Base-by-base conservation (phyloP, 176 grass and related monocot species). In the Typha latifolia region DNA sequence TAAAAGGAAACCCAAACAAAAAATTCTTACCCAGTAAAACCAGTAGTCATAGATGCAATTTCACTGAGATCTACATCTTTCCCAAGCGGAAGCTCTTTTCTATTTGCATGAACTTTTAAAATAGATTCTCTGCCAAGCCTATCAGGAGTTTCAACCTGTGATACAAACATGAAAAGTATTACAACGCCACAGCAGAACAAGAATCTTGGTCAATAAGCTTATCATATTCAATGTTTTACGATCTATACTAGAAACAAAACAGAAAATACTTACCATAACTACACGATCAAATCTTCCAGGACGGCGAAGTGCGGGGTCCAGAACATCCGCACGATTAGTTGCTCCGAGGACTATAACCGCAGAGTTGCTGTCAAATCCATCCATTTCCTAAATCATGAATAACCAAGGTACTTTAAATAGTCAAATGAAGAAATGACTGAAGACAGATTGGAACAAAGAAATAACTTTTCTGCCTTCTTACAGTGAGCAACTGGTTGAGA, bases 211-310 rank as follows among this genome's bases (percentile, higher is more conserved):
- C 51, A 59, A 59, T 59, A 59, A 21, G 5, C 0, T 21, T 19
- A 22, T 59, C 15, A 19, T n/a, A 55, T 59, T 59, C 53, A 59
- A 11, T 21, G 14, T 21, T 59, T 59, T 21, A 10, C 1, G 10
- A 43, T 43, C 37, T 8, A 19, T 21, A 7, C 53, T 59, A 59
- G 53, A 29, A 22, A 21, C 8, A 19, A 21, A 59, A 9, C 15
- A 59, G 7, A 15, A 52, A 64, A 67, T 69, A 62, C 72, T 61
- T 77, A 99, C 95, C 89, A 74, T 99, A 62, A 99, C 95, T 32
- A 99, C 89, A 73, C 95, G 95, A 74, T 99, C 95, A 79, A 99
- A 99, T 90, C 95, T 89, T 52, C 95, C 95, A 67, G 95, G 95
- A 66, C 95, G 89, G 56, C 84, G 81, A 77, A 99, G 87, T 65